Conservation (phyloP, 2,329 filamentous ascomycete genomes). For the Neopestalotiopsis rosae region DNA sequence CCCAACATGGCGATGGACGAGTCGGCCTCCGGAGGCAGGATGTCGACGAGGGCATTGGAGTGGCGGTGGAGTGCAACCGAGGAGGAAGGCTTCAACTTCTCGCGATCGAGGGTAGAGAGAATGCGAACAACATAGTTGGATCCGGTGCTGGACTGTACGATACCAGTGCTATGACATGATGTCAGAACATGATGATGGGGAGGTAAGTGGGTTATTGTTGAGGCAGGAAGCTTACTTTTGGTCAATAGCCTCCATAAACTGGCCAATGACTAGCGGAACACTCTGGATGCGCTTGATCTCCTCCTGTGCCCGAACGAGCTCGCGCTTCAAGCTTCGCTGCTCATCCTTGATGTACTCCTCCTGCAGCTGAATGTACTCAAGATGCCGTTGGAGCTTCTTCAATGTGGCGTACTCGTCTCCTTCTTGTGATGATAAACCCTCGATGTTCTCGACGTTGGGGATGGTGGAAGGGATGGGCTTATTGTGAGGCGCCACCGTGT, state of each 20-base stretch:
- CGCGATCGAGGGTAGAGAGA: constrained; percentile 95
- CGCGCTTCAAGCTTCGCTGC: constrained; percentile 95
- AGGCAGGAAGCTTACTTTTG: constrained; percentile 75
- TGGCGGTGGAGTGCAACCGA: constrained; percentile 97
- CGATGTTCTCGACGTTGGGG: constrained; percentile 87
- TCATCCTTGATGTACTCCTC: constrained; percentile 99
- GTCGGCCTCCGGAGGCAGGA: constrained; percentile 97
- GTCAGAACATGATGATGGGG: constrained; percentile 8
- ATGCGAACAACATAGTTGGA: constrained; percentile 99
- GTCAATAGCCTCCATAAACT: constrained; percentile 99
- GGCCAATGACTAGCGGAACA: constrained; percentile 95
- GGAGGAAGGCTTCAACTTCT: constrained; percentile 96
- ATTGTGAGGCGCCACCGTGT: constrained; percentile 77
- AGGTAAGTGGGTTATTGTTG: not conserved
- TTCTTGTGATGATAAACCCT: constrained; percentile 79
- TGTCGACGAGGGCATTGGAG: constrained; percentile 98
- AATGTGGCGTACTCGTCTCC: constrained; percentile 93
- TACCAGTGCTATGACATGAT: constrained; percentile 74
- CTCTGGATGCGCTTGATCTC: constrained; percentile 99
- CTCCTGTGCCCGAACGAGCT: constrained; percentile 95
- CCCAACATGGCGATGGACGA: constrained; percentile 99
- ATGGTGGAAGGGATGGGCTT: constrained; percentile 81
- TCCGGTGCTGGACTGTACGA: constrained; percentile 96
- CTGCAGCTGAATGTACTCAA: constrained; percentile 98
- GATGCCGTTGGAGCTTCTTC: constrained; percentile 94